A percentile compares a stretch with the other conserved stretches of the same genome.
phyloP scores from a whole-genome alignment of 1,284 basidiomycete species.

The Tranzscheliella williamsii region DNA sequence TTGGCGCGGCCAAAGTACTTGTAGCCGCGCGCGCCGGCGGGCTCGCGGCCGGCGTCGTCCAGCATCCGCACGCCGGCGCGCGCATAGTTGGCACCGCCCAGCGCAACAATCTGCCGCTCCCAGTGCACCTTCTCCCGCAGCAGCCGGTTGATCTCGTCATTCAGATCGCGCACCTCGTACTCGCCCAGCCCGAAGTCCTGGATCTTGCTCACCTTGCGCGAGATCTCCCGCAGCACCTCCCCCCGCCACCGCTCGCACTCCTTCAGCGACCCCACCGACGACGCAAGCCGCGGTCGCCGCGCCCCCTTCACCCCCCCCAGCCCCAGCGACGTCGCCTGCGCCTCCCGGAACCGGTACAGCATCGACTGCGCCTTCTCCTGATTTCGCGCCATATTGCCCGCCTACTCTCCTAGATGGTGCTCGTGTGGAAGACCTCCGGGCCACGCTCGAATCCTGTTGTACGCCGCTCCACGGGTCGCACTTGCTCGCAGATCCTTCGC shows the following conservation, averaged over 20 bases:
- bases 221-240: slow-evolving; percentile 90
- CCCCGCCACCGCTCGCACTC: slow-evolving; percentile 96
- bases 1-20: slow-evolving; percentile 99
- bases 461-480: too few species aligned
- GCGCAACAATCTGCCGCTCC: slow-evolving; percentile 92
- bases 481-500: too few species aligned
- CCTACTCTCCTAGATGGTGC: too few species aligned
- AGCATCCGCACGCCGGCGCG: slow-evolving; percentile 85
- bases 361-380: slow-evolving; percentile 69
- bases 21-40: slow-evolving; percentile 90
- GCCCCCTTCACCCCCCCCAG: slow-evolving; percentile 68
- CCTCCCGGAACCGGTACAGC: slow-evolving; percentile 97
- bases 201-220: slow-evolving; percentile 94
- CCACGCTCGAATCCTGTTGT: too few species aligned
- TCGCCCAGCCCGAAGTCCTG: slow-evolving; percentile 92
- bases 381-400: slow-evolving; percentile 54
- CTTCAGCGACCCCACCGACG: slow-evolving; percentile 81
- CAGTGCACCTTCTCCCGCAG: slow-evolving; percentile 94
- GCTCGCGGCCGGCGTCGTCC: slow-evolving; percentile 84
- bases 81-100: slow-evolving; percentile 95
- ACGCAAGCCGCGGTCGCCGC: slow-evolving; percentile 84
- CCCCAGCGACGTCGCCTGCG: slow-evolving; percentile 92
- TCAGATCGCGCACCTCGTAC: slow-evolving; percentile 92
- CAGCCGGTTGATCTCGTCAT: slow-evolving; percentile 97
- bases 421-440: too few species aligned